Evolutionary conservation across 192 early-diverging fungal species (phyloP).

Genomic region (Entomortierella beljakovae): DNA sequence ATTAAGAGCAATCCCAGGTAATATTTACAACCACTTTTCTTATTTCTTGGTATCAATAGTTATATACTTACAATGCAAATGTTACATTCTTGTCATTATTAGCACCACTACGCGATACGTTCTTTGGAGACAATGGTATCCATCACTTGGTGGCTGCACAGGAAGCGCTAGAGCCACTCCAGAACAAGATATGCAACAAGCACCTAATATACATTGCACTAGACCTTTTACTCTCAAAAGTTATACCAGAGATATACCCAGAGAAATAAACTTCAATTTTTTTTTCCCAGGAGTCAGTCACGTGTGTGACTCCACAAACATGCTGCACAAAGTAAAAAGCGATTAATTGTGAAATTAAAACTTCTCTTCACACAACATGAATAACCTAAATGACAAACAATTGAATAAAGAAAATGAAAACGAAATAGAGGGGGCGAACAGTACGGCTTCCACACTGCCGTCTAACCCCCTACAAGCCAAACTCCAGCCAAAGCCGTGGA

Average conservation of each 20-base stretch:
- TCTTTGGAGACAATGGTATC: conserved; percentile 42
- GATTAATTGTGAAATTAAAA: no score
- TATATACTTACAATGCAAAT: not conserved
- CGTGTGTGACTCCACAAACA: not conserved
- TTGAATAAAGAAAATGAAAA: not conserved
- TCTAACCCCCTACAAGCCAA: conserved; percentile 35
- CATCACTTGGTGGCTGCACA: conserved; percentile 52
- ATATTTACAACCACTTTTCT: not conserved
- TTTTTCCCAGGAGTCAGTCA: not conserved
- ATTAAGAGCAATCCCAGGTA: conserved; percentile 58
- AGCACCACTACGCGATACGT: conserved; percentile 36
- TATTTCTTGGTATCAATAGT: not conserved
- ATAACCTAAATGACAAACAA: not conserved
- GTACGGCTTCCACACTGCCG: not conserved
- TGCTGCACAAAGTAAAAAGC: not conserved
- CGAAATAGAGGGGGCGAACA: not conserved
- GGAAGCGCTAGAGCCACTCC: conserved; percentile 57
- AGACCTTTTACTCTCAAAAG: conserved; percentile 55
- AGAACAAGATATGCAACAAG: conserved; percentile 61
- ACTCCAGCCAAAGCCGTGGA: conserved; percentile 39
- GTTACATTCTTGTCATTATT: not conserved
- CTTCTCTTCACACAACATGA: not conserved
- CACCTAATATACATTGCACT: conserved; percentile 63
- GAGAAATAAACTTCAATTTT: no score
- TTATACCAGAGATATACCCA: conserved; percentile 59